These are phyloP conservation scores for Pezicula neosporulosa DNA, from an alignment of 2,329 filamentous ascomycete genomes.

Conservation along the genomic window DNA sequence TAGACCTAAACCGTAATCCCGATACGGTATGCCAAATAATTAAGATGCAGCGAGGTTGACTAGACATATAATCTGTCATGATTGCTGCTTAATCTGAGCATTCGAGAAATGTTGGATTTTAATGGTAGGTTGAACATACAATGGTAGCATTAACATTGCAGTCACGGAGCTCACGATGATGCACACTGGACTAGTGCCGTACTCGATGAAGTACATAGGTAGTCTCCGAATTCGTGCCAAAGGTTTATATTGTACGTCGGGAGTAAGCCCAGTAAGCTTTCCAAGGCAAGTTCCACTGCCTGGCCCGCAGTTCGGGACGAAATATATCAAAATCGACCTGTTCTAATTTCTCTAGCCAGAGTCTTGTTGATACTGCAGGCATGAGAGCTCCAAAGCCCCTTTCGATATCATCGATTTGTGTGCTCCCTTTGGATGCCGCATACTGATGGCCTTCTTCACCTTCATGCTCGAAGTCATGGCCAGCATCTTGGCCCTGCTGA, in stretches of 20 bases:
- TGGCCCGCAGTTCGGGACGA: conserved; percentile 56
- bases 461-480: conserved; percentile 86
- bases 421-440: conserved; percentile 34
- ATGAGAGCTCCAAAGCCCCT: conserved; percentile 76
- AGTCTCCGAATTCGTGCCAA: not conserved
- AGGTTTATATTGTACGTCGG: conserved; percentile 42
- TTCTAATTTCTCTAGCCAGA: conserved; percentile 78
- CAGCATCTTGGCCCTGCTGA: conserved; percentile 67
- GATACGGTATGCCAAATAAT: no score
- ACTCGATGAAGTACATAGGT: no score
- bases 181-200: no score
- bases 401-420: conserved; percentile 47
- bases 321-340: conserved; percentile 82
- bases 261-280: conserved; percentile 60
- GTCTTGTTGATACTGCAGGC: conserved; percentile 71
- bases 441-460: conserved; percentile 68
- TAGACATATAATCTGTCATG: no score
- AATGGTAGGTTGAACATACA: no score
- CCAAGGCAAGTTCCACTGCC: conserved; percentile 85
- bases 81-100: no score
- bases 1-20: no score
- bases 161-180: no score
- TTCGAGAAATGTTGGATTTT: no score
- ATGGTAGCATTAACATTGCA: no score
- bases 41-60: no score